phyloP scores from a whole-genome alignment of 768 basidiomycete species.

The Panaeolus papilionaceus region DNA sequence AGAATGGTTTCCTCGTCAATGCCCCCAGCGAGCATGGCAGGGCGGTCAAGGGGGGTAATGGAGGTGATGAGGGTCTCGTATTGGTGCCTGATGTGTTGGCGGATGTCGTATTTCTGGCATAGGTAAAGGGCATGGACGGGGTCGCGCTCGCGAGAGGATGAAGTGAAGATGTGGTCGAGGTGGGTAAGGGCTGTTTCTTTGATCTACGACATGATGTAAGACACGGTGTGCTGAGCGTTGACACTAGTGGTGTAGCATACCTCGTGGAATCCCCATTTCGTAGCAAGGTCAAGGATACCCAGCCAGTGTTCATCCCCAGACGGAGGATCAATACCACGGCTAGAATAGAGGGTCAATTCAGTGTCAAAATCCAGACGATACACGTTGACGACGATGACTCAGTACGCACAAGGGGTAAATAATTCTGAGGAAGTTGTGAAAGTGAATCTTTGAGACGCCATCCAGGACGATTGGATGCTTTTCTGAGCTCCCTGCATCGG shows the following conservation, averaged over 20 bases:
- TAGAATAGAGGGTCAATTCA: neutral
- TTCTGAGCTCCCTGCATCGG: neutral
- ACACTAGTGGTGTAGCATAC: neutral
- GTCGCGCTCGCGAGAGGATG: neutral
- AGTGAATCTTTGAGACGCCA: constrained; percentile 18
- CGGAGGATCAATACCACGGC: neutral
- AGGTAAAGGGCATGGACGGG: neutral
- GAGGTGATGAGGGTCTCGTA: no score
- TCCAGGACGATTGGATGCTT: no score
- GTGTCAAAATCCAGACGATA: neutral
- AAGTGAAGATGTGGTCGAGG: neutral
- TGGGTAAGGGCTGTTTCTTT: neutral
- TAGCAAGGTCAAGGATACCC: neutral
- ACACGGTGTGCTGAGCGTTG: no score
- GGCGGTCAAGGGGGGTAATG: no score
- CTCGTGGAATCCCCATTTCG: neutral
- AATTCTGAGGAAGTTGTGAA: constrained; percentile 24
- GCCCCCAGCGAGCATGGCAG: no score
- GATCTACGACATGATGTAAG: neutral
- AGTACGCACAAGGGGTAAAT: constrained; percentile 27
- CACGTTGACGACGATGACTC: neutral
- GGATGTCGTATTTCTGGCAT: no score
- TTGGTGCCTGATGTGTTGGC: no score
- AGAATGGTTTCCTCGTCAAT: no score
- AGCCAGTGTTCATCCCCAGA: neutral